These are phyloP conservation scores for Epichloe typhina DNA, from an alignment of 2,329 filamentous ascomycete genomes.

Conservation along the genomic window DNA sequence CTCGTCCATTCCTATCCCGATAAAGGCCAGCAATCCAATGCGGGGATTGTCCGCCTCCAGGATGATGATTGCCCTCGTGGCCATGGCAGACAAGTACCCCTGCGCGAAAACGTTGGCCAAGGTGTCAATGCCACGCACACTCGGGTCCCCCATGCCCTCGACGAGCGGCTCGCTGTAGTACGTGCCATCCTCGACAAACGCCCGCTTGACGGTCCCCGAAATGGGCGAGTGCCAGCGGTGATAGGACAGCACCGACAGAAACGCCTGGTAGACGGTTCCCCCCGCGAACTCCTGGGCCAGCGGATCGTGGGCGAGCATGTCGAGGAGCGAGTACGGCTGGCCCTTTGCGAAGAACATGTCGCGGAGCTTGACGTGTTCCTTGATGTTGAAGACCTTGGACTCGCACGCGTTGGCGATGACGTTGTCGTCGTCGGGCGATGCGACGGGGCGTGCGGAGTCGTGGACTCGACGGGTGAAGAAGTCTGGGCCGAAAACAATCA, in stretches of 20 bases:
- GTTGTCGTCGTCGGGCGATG: constrained; percentile 36
- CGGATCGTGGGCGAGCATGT: constrained; percentile 48
- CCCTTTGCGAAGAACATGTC: constrained; percentile 57
- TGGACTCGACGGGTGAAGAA: constrained; percentile 53
- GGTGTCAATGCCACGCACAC: constrained; percentile 22
- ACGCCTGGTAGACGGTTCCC: constrained; percentile 59
- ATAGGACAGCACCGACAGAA: constrained; percentile 53
- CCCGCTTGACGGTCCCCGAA: constrained; percentile 43
- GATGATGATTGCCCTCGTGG: constrained; percentile 56
- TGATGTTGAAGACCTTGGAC: constrained; percentile 41
- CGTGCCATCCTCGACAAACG: constrained; percentile 47
- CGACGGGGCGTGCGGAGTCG: constrained; percentile 42
- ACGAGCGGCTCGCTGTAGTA: constrained; percentile 50
- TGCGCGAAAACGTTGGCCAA: constrained; percentile 39
- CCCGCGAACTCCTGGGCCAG: constrained; percentile 42
- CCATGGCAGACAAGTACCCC: constrained; percentile 53
- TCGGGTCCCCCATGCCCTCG: constrained; percentile 19
- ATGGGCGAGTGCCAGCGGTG: constrained; percentile 64
- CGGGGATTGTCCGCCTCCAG: constrained; percentile 54
- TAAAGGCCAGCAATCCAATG: constrained; percentile 57
- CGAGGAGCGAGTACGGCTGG: constrained; percentile 51
- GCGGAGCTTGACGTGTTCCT: constrained; percentile 30
- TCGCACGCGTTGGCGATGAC: constrained; percentile 53
- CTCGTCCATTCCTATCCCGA: constrained; percentile 66
- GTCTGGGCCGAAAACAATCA: constrained; percentile 18